phyloP scores from a whole-genome alignment of 768 basidiomycete genomes.

The Tylopilus plumbeoviolaceoides region DNA sequence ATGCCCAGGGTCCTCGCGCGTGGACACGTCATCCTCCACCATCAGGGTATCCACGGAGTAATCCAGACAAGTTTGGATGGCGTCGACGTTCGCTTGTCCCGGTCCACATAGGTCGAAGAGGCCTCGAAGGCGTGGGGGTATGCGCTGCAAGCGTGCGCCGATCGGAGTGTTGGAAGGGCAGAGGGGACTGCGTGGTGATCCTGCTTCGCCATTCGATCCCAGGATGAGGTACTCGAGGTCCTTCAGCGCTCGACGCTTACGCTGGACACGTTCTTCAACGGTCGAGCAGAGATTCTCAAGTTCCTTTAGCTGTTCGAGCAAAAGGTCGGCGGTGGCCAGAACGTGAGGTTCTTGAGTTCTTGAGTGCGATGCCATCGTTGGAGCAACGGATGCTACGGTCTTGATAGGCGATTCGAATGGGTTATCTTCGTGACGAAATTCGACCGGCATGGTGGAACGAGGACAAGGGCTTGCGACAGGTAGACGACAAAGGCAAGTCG shows the following conservation, averaged over 20 bases:
- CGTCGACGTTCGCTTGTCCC: conserved; percentile 20
- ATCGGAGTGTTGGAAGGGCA: conserved; percentile 24
- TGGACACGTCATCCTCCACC: background rate
- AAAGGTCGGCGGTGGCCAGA: conserved; percentile 29
- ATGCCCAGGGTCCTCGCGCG: conserved; percentile 7
- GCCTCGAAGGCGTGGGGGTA: conserved; percentile 29
- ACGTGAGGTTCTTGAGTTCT: conserved; percentile 15
- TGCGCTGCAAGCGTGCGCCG: conserved; percentile 7
- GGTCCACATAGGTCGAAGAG: conserved; percentile 30
- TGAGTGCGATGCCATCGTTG: background rate
- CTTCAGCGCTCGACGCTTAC: conserved; percentile 20
- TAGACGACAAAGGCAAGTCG: background rate
- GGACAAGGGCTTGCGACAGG: background rate
- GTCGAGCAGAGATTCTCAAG: conserved; percentile 23
- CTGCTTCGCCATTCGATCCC: conserved; percentile 7
- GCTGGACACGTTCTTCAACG: conserved; percentile 22
- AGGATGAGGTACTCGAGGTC: conserved; percentile 21
- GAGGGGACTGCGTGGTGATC: conserved; percentile 14
- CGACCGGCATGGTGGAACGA: conserved; percentile 7
- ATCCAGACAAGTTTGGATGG: conserved; percentile 22
- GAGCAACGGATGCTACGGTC: background rate
- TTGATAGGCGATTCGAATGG: conserved; percentile 24
- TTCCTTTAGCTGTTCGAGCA: conserved; percentile 23
- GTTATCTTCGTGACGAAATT: conserved; percentile 1
- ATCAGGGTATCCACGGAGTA: conserved; percentile 16